Evolutionary conservation across 495 filamentous ascomycete species (phyloP).

Genomic region (Penicillium alfredii): DNA sequence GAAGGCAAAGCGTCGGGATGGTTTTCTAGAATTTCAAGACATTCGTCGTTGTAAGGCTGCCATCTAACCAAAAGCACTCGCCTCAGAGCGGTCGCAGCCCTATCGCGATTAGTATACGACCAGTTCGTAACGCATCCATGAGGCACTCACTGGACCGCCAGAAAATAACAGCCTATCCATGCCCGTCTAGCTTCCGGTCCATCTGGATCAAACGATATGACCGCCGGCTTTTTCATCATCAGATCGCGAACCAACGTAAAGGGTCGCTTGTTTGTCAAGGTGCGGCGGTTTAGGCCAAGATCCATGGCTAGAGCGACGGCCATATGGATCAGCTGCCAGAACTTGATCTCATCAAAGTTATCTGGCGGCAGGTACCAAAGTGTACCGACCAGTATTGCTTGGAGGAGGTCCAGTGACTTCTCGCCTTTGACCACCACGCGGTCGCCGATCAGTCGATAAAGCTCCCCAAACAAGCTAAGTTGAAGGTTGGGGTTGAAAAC

Average conservation of each 20-base stretch:
- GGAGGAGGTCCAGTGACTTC: slow-evolving; percentile 81
- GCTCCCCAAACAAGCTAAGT: slow-evolving; percentile 56
- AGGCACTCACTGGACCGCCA: slow-evolving; percentile 49
- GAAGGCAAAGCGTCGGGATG: slow-evolving; percentile 65
- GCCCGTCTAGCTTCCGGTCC: slow-evolving; percentile 68
- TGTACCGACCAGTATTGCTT: slow-evolving; percentile 65
- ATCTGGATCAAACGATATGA: slow-evolving; percentile 48
- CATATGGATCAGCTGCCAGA: slow-evolving; percentile 81
- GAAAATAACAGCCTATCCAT: slow-evolving; percentile 78
- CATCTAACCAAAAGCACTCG: slow-evolving; percentile 78
- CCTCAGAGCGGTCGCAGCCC: slow-evolving; percentile 70
- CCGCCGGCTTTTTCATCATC: slow-evolving; percentile 33
- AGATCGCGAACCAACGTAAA: slow-evolving; percentile 28
- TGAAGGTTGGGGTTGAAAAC: slow-evolving; percentile 56
- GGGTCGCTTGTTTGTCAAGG: slow-evolving; percentile 19
- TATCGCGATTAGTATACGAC: slow-evolving; percentile 51
- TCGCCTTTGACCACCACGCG: slow-evolving; percentile 67
- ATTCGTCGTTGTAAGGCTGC: slow-evolving; percentile 81
- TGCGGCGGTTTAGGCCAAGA: slow-evolving; percentile 63
- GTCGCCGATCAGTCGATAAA: slow-evolving; percentile 68
- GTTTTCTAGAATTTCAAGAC: slow-evolving; percentile 64
- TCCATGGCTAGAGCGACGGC: slow-evolving; percentile 84
- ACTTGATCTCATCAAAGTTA: slow-evolving; percentile 80
- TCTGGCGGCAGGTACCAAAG: slow-evolving; percentile 84
- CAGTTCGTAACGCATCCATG: not conserved